phyloP scores from a whole-genome alignment of 148 eudicot species.

The Persicaria tinctoria region DNA sequence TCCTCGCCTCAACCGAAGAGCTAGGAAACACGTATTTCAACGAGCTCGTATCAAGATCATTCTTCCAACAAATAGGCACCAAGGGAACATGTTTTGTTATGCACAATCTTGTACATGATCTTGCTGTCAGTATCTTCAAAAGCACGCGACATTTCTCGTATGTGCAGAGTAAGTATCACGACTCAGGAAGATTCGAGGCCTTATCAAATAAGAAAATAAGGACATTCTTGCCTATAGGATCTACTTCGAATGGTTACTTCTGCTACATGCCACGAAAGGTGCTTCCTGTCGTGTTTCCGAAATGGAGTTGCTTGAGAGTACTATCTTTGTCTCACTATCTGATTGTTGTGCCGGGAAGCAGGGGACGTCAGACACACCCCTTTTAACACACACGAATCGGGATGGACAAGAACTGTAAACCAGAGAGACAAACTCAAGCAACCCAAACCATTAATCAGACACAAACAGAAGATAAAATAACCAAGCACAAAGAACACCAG shows the following conservation, averaged over 20 bases:
- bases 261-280: conserved; percentile 13
- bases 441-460: too few species aligned
- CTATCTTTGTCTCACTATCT: conserved; percentile 7
- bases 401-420: too few species aligned
- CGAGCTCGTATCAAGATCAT: conserved; percentile 24
- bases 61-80: conserved; percentile 10
- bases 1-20: conserved; percentile 16
- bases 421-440: too few species aligned
- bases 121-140: conserved; percentile 13
- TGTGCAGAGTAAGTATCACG: not conserved
- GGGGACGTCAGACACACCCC: too few species aligned
- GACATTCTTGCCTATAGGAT: conserved; percentile 16
- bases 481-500: too few species aligned
- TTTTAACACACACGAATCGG: too few species aligned
- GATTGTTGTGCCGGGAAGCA: too few species aligned
- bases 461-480: too few species aligned
- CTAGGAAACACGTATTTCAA: conserved; percentile 19
- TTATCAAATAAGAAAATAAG: conserved; percentile 11
- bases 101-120: conserved; percentile 22
- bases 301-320: conserved; percentile 12
- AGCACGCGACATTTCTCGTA: conserved; percentile 15
- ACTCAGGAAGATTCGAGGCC: not conserved
- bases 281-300: conserved; percentile 1
- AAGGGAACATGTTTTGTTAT: conserved; percentile 10
- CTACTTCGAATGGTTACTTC: not conserved